A percentile compares a stretch with the other conserved stretches of the same genome.
Conservation (phyloP, 176 grass and related monocot genomes). For the Carex kokanica region DNA sequence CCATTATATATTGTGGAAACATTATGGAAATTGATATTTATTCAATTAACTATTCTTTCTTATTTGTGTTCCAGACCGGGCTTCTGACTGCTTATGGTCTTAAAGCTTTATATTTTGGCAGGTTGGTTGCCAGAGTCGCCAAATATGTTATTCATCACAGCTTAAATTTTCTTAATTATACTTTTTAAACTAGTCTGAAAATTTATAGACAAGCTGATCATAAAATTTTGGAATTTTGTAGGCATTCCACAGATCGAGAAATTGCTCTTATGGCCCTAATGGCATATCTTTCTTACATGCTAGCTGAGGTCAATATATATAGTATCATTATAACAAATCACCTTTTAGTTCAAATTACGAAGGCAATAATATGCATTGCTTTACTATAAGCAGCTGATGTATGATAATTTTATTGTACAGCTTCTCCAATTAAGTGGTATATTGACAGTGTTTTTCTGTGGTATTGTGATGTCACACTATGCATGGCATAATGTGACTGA, state of each 20-base stretch:
- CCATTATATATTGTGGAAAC: background rate
- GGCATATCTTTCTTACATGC: slow-evolving; percentile 92
- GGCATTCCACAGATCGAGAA: slow-evolving; percentile 90
- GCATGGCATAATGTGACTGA: slow-evolving; percentile 89
- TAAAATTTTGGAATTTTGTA: slow-evolving; percentile 28
- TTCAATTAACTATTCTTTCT: background rate
- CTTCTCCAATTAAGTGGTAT: slow-evolving; percentile 66
- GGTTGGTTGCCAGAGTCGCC: slow-evolving; percentile 38
- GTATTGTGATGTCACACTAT: slow-evolving; percentile 93
- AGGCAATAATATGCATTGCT: background rate
- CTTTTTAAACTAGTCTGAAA: background rate
- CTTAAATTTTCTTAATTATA: background rate
- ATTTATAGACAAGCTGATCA: slow-evolving; percentile 15
- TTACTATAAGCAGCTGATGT: background rate
- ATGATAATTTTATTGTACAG: slow-evolving; percentile 33
- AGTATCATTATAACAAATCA: background rate
- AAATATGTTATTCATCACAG: background rate
- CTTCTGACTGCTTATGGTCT: slow-evolving; percentile 86
- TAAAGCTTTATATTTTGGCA: slow-evolving; percentile 81
- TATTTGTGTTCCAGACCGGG: slow-evolving; percentile 53
- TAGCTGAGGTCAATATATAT: slow-evolving; percentile 60
- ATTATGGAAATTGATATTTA: background rate
- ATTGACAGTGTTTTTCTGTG: slow-evolving; percentile 89
- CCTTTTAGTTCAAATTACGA: background rate
- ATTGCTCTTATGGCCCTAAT: slow-evolving; percentile 85